A percentile compares a stretch with the other conserved stretches of the same genome.
Conservation (phyloP, 2,329 filamentous ascomycete species). For the Karstenula rhodostoma region DNA sequence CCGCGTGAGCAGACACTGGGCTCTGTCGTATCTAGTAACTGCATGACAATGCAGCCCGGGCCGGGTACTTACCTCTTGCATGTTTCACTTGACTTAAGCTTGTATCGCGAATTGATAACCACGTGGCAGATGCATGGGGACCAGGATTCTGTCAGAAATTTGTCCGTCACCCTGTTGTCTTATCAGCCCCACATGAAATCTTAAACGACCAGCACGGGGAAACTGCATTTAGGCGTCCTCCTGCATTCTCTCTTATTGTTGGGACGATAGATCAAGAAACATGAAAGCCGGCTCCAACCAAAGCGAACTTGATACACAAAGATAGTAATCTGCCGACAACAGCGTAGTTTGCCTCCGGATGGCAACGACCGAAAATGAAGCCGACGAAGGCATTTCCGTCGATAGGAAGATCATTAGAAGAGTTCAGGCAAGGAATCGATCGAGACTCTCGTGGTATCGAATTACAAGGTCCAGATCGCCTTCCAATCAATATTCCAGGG, state of each 20-base stretch:
- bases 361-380: background rate
- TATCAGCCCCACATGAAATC: background rate
- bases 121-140: background rate
- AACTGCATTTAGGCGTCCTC: background rate
- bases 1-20: background rate
- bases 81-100: background rate
- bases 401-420: background rate
- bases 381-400: background rate
- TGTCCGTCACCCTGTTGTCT: background rate
- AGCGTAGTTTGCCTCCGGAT: background rate
- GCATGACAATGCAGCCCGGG: background rate
- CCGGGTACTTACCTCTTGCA: background rate
- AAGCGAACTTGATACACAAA: background rate
- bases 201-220: background rate
- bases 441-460: background rate
- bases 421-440: background rate
- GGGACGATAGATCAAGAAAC: background rate
- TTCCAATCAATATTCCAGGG: background rate
- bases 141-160: background rate
- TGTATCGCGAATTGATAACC: background rate
- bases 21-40: background rate
- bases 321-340: background rate
- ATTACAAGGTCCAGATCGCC: background rate
- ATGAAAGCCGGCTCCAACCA: background rate
- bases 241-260: background rate